Conservation (phyloP, 2,329 filamentous ascomycete species). For the Hypoxylon sp. region DNA sequence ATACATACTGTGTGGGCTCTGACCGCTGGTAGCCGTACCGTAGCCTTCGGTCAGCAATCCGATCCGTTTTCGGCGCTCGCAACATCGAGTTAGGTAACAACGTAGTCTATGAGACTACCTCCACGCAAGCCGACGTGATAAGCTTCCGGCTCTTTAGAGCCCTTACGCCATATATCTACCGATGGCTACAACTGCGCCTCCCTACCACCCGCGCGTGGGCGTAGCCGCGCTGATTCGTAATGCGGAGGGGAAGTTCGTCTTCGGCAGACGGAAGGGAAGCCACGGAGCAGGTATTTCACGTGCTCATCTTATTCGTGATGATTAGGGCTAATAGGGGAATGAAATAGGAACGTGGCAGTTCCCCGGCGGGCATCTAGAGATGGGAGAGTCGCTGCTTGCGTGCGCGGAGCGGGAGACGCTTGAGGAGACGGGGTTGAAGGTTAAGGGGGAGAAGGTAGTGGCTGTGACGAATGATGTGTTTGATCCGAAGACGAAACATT, state of each 20-base stretch:
- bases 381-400: constrained; percentile 71
- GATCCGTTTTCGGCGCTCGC: constrained; percentile 23
- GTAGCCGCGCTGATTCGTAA: constrained; percentile 64
- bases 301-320: not conserved
- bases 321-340: not conserved
- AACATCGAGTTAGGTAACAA: constrained; percentile 6
- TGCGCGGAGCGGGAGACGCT: constrained; percentile 77
- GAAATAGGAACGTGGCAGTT: constrained; percentile 72
- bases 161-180: not conserved
- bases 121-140: not conserved
- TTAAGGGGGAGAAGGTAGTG: constrained; percentile 67
- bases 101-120: not conserved
- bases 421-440: constrained; percentile 77
- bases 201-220: constrained; percentile 61
- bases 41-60: not conserved
- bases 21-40: constrained; percentile 4
- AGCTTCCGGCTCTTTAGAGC: not conserved
- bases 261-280: constrained; percentile 64
- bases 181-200: constrained; percentile 46
- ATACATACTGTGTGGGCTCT: constrained; percentile 7
- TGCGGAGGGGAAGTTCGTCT: constrained; percentile 60
- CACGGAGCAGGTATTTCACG: constrained; percentile 63
- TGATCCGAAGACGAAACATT: constrained; percentile 73
- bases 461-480: constrained; percentile 79
- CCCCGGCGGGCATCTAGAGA: constrained; percentile 83